Evolutionary conservation across 2,329 filamentous ascomycete species (phyloP), one percentile per base, ranked within the genome.

Genomic region (Camillea tinctor): DNA sequence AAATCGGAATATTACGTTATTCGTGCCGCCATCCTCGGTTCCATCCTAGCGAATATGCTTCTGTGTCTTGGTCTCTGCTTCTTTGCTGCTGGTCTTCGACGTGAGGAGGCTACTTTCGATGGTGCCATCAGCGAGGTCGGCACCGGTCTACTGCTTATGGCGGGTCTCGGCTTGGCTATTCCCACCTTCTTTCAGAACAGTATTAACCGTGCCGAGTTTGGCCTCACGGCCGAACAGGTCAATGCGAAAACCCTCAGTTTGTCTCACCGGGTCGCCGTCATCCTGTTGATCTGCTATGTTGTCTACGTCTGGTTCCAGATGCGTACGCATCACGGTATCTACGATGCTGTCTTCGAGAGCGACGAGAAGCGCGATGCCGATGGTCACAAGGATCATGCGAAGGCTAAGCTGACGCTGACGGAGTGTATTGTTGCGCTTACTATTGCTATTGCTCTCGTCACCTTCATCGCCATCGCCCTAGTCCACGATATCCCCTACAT

Each of bases 21-120:
- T 67, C 86, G 92, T 71, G 91, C 91, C 56, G 92, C 92, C 23
- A 93, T 96, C 58, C 77, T 96, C 0, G 92, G 92, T 40, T 94
- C 91, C 0, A 90, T 96, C 51, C 75, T 96, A 36, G 91, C 92
- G 13, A 96, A 92, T 30, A 84, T 95, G 76, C 77, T 96, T 51
- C 80, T 96, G 1, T 96, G 92, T 67, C 76, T 96, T 23, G 92
- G 92, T 0, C 71, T 88, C 56, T 95, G 91, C 73, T 96, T 96
- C 78, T 86, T 94, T 62, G 83, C 87, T 21, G 91, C 91, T 49
- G 92, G 92, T 8, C 65, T 94, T 40, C 79, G 81, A 57, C 84
- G 88, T 30, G 81, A 90, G 5, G 85, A 90, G 65, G 85, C 92
- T 66, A 80, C 79, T 17, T 95, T 96, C 71, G 88, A 90, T 69